Conservation (phyloP, 2,329 filamentous ascomycete species). For the Zasmidium citrigriseum region DNA sequence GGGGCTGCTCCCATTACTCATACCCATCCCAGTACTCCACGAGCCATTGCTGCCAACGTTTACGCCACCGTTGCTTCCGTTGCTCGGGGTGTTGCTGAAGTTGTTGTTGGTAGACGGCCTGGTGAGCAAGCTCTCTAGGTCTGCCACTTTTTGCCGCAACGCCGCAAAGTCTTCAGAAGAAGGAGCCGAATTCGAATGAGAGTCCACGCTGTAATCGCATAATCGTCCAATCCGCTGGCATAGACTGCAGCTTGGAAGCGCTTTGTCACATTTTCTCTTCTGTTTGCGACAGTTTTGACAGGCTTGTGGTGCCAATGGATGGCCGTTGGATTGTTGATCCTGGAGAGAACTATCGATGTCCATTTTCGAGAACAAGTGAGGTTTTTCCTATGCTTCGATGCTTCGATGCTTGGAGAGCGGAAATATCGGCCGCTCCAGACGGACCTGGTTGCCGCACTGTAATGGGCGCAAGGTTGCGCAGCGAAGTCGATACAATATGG, state of each 20-base stretch:
- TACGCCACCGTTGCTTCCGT: slow-evolving; percentile 7
- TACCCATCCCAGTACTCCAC: slow-evolving; percentile 12
- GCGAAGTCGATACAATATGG: too few relatives aligned
- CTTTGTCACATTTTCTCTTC: slow-evolving; percentile 57
- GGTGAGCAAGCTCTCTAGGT: slow-evolving; percentile 23
- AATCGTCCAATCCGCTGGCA: slow-evolving; percentile 37
- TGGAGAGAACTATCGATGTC: background rate
- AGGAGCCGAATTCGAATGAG: slow-evolving; percentile 9
- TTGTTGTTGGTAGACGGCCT: background rate
- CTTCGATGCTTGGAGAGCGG: background rate
- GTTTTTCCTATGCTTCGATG: too few relatives aligned
- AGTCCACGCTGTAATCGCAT: slow-evolving; percentile 28
- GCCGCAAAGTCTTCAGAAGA: slow-evolving; percentile 25
- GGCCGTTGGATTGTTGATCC: background rate
- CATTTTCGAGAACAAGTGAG: background rate
- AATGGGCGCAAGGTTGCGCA: background rate
- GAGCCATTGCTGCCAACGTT: slow-evolving; percentile 13
- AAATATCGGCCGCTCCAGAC: background rate
- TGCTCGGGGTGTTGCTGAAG: background rate
- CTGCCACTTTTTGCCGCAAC: slow-evolving; percentile 25
- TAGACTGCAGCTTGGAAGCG: slow-evolving; percentile 49
- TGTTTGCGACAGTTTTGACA: slow-evolving; percentile 49
- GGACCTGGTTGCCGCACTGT: background rate
- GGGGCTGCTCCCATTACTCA: slow-evolving; percentile 28
- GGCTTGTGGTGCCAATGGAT: slow-evolving; percentile 39